Conservation (phyloP, 495 filamentous ascomycete species). For the Aspergillus bertholletiae region DNA sequence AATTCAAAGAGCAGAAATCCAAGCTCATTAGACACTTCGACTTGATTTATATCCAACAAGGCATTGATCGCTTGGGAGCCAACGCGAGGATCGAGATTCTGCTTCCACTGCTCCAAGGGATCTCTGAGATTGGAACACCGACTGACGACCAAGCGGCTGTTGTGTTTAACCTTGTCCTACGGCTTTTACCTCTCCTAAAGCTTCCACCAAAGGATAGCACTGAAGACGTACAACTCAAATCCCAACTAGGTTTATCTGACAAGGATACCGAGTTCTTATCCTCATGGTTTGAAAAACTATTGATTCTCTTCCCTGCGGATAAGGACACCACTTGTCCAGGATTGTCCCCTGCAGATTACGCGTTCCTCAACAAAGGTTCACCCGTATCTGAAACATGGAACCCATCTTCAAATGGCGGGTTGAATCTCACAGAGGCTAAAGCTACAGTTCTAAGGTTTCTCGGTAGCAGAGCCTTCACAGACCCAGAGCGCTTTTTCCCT, state of each 20-base stretch:
- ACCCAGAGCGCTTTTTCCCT: conserved; percentile 77
- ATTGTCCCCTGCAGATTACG: conserved; percentile 64
- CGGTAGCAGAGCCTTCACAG: conserved; percentile 77
- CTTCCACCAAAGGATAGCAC: conserved; percentile 71
- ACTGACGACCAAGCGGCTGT: conserved; percentile 61
- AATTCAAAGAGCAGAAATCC: conserved; percentile 76
- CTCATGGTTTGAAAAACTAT: conserved; percentile 72
- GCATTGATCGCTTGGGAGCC: conserved; percentile 64
- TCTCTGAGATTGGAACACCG: conserved; percentile 61
- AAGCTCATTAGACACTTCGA: conserved; percentile 84
- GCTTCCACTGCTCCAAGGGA: conserved; percentile 66
- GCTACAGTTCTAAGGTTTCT: conserved; percentile 66
- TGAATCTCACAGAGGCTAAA: conserved; percentile 66
- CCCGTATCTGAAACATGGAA: conserved; percentile 67
- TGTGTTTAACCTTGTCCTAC: conserved; percentile 81
- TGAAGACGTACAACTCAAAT: conserved; percentile 68
- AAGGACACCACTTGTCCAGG: conserved; percentile 58
- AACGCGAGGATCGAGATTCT: conserved; percentile 65
- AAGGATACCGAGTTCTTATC: conserved; percentile 74
- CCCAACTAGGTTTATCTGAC: conserved; percentile 60
- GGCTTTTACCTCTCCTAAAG: conserved; percentile 65
- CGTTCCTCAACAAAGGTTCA: conserved; percentile 60
- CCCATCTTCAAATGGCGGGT: conserved; percentile 51
- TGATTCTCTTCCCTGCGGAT: conserved; percentile 58
- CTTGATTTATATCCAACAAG: conserved; percentile 83